Evolutionary conservation across 139 green algal species (phyloP).

Genomic region (Chlorella vulgaris): DNA sequence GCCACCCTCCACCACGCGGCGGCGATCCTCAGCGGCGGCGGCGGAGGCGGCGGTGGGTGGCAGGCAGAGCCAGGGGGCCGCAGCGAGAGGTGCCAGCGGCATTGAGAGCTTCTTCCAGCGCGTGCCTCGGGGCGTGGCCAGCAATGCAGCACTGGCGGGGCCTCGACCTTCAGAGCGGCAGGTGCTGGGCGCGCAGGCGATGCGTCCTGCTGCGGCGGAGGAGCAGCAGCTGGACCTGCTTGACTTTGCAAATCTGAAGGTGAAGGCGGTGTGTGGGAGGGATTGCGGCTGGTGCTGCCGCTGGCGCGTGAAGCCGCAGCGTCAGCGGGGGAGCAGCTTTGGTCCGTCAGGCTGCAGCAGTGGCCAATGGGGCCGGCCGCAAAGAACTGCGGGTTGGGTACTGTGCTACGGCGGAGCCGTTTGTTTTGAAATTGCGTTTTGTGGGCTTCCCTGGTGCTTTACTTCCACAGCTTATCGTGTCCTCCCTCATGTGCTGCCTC

Average conservation of each 20-base stretch:
- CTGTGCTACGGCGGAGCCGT: too few species aligned
- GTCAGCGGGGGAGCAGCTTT: too few species aligned
- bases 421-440: too few species aligned
- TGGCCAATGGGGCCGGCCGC: too few species aligned
- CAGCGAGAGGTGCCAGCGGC: not conserved
- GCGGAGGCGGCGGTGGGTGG: not conserved
- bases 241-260: constrained; percentile 55
- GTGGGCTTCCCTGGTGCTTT: too few species aligned
- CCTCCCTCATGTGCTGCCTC: too few species aligned
- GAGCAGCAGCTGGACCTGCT: constrained; percentile 47
- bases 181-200: not conserved
- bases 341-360: too few species aligned
- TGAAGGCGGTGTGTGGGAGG: not conserved
- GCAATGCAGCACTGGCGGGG: not conserved
- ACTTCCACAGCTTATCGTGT: too few species aligned
- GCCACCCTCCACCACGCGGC: not conserved
- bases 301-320: too few species aligned
- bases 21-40: not conserved
- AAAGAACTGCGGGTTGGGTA: too few species aligned
- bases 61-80: not conserved
- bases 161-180: not conserved
- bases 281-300: too few species aligned
- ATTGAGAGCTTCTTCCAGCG: constrained; percentile 13
- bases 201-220: constrained; percentile 3
- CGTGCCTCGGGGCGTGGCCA: not conserved